Evolutionary conservation across 2,329 filamentous ascomycete genomes (phyloP), one percentile per base, ranked within the genome.

Genomic region (Trichophyton schoenleinii): DNA sequence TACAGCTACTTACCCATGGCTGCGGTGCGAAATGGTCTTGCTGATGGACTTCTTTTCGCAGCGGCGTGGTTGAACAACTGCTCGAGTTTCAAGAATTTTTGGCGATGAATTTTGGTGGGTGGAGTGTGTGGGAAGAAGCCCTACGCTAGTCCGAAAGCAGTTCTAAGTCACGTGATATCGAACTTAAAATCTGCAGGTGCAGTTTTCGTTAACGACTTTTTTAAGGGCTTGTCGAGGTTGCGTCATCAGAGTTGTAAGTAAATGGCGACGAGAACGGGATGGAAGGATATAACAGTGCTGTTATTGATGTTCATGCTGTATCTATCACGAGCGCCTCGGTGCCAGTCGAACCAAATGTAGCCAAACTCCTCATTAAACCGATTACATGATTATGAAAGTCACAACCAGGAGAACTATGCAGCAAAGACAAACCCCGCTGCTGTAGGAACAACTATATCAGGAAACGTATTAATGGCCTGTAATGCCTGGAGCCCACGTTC

Each of bases 401-500:
- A 28, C 28, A n/a, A 11, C 6, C 6, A 22, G 44, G 11, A 49
- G 20, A 38, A 38, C 11, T 31, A 22, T 25, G 20, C 8, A 25
- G 46, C 20, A 28, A 52, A 52, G 20, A 15, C 13, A 4, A 52
- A 11, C 3, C 3, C 11, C 9, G 9, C 9, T 52, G 6, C 20
- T 4, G 46, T 31, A 22, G 46, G 13, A 28, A 5, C 5, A 31
- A 52, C 22, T 8, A 22, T 9, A 15, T 20, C 11, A 36, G n/a
- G 31, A 55, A 22, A 25, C 9, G 15, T 55, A 34, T n/a, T 44
- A 58, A 31, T 28, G 34, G 15, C 41, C 55, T 8, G 79, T 78
- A 58, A 88, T 78, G 7, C 90, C 90, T 0, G 91, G 89, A 61
- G 81, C 82, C 91, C 94, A 99, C 0, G 77, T 76, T 70, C 92